Conservation (phyloP, 192 early-diverging fungal species). For the Gigaspora rosea region DNA sequence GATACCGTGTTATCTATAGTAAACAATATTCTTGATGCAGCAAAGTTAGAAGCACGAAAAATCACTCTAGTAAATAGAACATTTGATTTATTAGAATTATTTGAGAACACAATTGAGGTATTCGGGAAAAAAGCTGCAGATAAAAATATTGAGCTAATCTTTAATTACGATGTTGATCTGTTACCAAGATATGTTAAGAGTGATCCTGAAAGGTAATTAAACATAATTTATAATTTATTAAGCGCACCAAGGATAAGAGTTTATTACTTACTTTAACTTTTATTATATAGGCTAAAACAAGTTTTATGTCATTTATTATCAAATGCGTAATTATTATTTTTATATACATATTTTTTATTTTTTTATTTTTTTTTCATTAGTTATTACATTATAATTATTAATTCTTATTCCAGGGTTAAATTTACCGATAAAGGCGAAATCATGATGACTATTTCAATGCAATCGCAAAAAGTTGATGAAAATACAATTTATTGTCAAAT, state of each 20-base stretch:
- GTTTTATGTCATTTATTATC: too few species aligned
- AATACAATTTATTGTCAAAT: neutral
- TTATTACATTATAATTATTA: too few species aligned
- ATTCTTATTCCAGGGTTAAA: too few species aligned
- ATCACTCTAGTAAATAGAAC: constrained; percentile 50
- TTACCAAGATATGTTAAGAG: constrained; percentile 27
- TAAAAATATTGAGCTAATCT: constrained; percentile 45
- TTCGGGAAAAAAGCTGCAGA: constrained; percentile 42
- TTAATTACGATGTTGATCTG: constrained; percentile 38
- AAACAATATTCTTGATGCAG: constrained; percentile 46
- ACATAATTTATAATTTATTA: too few species aligned
- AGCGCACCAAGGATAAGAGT: too few species aligned
- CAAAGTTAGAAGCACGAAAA: constrained; percentile 44
- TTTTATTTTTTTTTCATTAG: too few species aligned
- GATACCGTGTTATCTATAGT: constrained; percentile 45
- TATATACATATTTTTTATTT: too few species aligned
- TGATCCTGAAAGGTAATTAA: neutral
- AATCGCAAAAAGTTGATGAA: neutral
- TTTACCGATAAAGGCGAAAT: too few species aligned
- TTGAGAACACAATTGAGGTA: constrained; percentile 46
- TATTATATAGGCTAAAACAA: too few species aligned
- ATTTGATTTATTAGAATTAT: neutral
- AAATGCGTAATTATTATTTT: too few species aligned
- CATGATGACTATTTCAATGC: neutral
- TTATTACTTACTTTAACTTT: too few species aligned